phyloP scores from a whole-genome alignment of 176 grass and related monocot species.

The Cenchrus fungigraminus region DNA sequence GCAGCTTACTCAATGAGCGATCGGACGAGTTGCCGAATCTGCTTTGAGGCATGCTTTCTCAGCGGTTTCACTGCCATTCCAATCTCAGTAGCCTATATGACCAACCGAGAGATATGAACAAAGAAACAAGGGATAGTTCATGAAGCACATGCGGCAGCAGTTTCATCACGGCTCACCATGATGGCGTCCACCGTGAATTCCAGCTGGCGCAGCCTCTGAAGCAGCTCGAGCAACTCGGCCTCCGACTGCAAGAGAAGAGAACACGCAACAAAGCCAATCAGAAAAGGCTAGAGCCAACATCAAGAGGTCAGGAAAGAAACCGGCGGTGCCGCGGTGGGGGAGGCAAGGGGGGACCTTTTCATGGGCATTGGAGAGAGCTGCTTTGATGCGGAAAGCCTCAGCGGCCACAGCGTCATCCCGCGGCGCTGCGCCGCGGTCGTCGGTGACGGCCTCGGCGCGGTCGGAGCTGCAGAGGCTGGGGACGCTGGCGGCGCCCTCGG shows the following conservation, averaged over 20 bases:
- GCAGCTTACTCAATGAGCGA: slow-evolving; percentile 63
- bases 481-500: slow-evolving; percentile 47
- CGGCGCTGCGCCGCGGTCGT: slow-evolving; percentile 15
- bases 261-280: slow-evolving; percentile 2
- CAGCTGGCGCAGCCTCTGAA: slow-evolving; percentile 51
- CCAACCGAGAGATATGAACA: slow-evolving; percentile 35
- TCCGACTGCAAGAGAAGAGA: slow-evolving; percentile 54
- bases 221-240: slow-evolving; percentile 52
- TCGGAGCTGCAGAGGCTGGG: slow-evolving; percentile 69
- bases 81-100: slow-evolving; percentile 65
- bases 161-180: slow-evolving; percentile 47
- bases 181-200: slow-evolving; percentile 66
- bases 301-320: neutral
- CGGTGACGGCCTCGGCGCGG: slow-evolving; percentile 46
- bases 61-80: slow-evolving; percentile 56
- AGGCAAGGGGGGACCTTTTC: slow-evolving; percentile 38
- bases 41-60: slow-evolving; percentile 53
- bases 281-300: neutral
- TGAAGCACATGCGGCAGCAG: slow-evolving; percentile 19
- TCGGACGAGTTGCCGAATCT: slow-evolving; percentile 60
- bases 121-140: neutral
- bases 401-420: slow-evolving; percentile 1
- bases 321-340: neutral
- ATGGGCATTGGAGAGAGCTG: slow-evolving; percentile 31
- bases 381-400: slow-evolving; percentile 60